Evolutionary conservation across 371 early-diverging fungal genomes (phyloP).

Genomic region (Entomophthora muscae): DNA sequence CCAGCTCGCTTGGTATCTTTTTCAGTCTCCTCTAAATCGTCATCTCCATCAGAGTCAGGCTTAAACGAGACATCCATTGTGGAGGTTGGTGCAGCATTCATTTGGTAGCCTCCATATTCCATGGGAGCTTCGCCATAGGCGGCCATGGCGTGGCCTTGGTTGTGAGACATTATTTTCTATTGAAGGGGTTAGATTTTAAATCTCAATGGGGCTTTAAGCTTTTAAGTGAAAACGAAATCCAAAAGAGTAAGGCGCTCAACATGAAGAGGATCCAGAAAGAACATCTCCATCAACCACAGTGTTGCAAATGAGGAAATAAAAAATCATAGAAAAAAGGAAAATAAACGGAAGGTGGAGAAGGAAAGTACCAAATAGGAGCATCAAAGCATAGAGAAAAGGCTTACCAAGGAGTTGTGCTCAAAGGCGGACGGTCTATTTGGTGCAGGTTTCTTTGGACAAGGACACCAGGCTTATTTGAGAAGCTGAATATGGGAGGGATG

Average conservation of each 20-base stretch:
- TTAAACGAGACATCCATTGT: background rate
- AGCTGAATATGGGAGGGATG: background rate
- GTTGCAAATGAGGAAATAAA: no score
- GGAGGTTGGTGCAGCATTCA: background rate
- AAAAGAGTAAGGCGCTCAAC: no score
- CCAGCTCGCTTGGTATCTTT: constrained; percentile 1
- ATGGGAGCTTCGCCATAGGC: background rate
- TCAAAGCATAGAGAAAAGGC: background rate
- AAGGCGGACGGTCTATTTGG: background rate
- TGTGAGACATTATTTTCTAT: background rate
- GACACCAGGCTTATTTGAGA: background rate
- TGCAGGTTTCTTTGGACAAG: background rate
- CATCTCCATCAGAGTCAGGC: background rate
- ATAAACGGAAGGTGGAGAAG: background rate
- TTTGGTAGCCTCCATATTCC: background rate
- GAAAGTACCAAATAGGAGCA: background rate
- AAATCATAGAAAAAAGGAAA: background rate
- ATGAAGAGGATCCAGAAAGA: no score
- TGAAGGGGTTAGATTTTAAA: background rate
- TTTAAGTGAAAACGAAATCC: no score
- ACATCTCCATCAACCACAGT: no score
- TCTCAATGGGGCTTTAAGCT: no score
- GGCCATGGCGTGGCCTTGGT: background rate
- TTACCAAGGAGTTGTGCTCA: background rate
- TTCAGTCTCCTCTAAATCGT: background rate